Conservation (phyloP, 1,139 yeast genomes). For the Ogataea hybrid region DNA sequence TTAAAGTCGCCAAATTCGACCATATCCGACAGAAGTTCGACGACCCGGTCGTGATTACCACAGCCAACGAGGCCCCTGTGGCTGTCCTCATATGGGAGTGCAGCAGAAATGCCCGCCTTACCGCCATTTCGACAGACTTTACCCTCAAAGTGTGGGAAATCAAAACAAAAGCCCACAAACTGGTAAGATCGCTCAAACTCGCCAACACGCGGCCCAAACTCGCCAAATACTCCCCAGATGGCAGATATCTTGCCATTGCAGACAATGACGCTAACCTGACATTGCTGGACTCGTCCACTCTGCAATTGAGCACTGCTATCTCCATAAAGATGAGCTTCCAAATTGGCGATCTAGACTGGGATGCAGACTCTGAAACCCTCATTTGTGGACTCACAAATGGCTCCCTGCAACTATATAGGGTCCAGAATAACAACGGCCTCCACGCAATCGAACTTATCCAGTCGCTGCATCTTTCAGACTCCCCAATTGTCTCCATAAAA, state of each 20-base stretch:
- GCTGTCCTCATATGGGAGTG: conserved; percentile 64
- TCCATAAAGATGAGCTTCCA: conserved; percentile 31
- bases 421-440: conserved; percentile 3
- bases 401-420: conserved; percentile 26
- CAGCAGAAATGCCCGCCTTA: conserved; percentile 47
- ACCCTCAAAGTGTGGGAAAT: conserved; percentile 58
- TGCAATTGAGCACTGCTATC: conserved; percentile 32
- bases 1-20: conserved; percentile 42
- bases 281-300: conserved; percentile 32
- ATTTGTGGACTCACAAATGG: conserved; percentile 32
- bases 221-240: conserved; percentile 50
- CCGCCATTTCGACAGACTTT: conserved; percentile 58
- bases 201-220: conserved; percentile 35
- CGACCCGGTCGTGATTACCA: conserved; percentile 35
- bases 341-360: conserved; percentile 38
- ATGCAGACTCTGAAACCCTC: conserved; percentile 14
- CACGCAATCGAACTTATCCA: conserved; percentile 7
- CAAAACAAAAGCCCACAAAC: conserved; percentile 28
- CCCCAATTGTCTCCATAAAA: conserved; percentile 20
- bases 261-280: conserved; percentile 34
- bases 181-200: conserved; percentile 12
- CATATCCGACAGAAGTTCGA: conserved; percentile 26
- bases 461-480: conserved; percentile 15
- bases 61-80: conserved; percentile 47
- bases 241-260: conserved; percentile 48